Base-by-base conservation (phyloP, 441 rosid species). In the Adansonia rubrostipa region DNA sequence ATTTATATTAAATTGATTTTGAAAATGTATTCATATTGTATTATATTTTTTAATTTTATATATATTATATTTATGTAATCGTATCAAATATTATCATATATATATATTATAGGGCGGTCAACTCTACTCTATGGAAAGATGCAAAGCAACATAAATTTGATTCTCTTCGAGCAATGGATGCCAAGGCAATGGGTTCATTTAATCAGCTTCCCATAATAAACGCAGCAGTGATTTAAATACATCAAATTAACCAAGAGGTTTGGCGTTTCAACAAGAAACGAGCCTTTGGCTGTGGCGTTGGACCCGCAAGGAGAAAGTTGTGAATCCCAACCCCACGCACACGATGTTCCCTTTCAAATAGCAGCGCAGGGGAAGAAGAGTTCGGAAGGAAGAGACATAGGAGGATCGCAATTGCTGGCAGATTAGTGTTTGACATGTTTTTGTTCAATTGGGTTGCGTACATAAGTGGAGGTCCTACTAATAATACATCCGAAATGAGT, bases 361-460 rank as follows among this genome's bases (percentile, higher is more conserved):
- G 80, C 2, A 80, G 81, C 0, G 7, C 36, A 0, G 78, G 81
- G 73, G 88, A 87, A 70, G 84, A 85, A 69, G 63, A 70, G 7
- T 87, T 11, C 83, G 90, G 90, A 82, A 79, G 79, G 86, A 71
- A 9, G 86, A 82, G 64, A 73, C 80, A 11, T 87, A 5, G 88
- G 88, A 51, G 50, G 72, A 78, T 87, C 1, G 86, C 42, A 84
- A 17, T 54, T 86, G 14, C 47, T 87, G 8, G 84, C 20, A 40
- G 79, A 82, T 87, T 87, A 5, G 80, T 80, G 42, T 47, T 87
- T 2, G 88, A 84, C 36, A 44, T 44, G 47, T 44, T 7, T 44
- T 42, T 42, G 45, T 42, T 42, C 45, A 42, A 42, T 42, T 42
- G 45, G 45, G 45, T 42, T 42, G 6, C 8, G 45, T 42, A 42